Evolutionary conservation across 2,329 filamentous ascomycete species (phyloP).

Genomic region (Fusarium chuoi): DNA sequence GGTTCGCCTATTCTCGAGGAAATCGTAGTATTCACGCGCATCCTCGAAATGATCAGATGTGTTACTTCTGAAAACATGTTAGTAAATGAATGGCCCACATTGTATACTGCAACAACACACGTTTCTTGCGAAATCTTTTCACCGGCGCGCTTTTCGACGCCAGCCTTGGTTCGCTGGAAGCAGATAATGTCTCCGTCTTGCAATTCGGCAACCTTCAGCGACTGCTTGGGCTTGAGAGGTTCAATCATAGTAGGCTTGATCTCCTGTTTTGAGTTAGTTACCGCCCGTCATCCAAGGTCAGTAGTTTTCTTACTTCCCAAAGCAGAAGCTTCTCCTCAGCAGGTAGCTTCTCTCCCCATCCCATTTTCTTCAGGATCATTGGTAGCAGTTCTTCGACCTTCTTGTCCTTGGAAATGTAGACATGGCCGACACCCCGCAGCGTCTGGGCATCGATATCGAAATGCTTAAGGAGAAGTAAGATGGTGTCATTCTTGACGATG

Average conservation of each 20-base stretch:
- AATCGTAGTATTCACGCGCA: conserved; percentile 91
- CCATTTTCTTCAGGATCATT: conserved; percentile 82
- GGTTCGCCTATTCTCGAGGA: conserved; percentile 83
- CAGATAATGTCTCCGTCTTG: conserved; percentile 98
- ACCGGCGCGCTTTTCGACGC: conserved; percentile 40
- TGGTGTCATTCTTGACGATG: conserved; percentile 68
- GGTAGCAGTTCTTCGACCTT: conserved; percentile 87
- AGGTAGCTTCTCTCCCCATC: conserved; percentile 80
- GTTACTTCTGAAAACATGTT: conserved; percentile 30
- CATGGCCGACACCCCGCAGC: conserved; percentile 79
- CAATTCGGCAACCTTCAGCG: conserved; percentile 89
- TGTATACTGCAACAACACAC: conserved; percentile 38
- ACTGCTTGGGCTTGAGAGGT: conserved; percentile 88
- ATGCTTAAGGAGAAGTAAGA: conserved; percentile 91
- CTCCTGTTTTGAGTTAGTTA: conserved; percentile 62
- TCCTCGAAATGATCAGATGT: conserved; percentile 69
- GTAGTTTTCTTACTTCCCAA: conserved; percentile 71
- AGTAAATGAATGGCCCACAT: conserved; percentile 4
- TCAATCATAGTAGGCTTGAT: conserved; percentile 99
- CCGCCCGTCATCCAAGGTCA: background rate
- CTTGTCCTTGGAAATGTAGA: conserved; percentile 88
- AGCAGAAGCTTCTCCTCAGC: conserved; percentile 72
- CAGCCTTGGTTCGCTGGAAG: conserved; percentile 75
- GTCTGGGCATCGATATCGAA: conserved; percentile 84
- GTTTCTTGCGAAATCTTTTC: conserved; percentile 48